These are phyloP conservation scores for Hygrophorus pudorinus DNA, from an alignment of 768 basidiomycete genomes.

Conservation along the genomic window DNA sequence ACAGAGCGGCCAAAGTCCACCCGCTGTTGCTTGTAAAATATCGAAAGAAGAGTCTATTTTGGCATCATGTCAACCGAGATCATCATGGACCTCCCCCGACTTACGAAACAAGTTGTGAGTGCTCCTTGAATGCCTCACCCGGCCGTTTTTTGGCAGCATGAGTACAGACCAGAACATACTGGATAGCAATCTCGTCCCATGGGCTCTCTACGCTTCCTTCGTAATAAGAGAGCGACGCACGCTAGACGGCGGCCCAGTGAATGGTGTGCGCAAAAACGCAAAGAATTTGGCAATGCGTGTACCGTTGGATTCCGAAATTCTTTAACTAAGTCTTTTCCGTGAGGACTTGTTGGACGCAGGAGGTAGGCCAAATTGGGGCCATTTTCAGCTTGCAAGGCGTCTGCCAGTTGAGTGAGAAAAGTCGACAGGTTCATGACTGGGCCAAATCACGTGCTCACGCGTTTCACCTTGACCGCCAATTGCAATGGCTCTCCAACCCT, in stretches of 20 bases:
- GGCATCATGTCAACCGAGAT: background rate
- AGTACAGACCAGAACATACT: conserved; percentile 68
- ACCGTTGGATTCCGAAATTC: conserved; percentile 54
- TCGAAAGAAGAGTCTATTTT: conserved; percentile 55
- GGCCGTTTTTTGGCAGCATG: conserved; percentile 59
- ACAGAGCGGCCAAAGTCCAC: conserved; percentile 81
- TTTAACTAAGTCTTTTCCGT: conserved; percentile 67
- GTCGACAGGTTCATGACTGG: conserved; percentile 50
- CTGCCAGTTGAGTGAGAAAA: conserved; percentile 49
- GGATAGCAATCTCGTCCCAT: conserved; percentile 82
- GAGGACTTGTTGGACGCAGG: conserved; percentile 67
- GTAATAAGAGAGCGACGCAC: conserved; percentile 33
- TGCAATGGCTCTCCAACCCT: conserved; percentile 75
- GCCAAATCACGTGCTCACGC: conserved; percentile 3
- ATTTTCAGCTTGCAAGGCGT: conserved; percentile 51
- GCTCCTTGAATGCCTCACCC: conserved; percentile 72
- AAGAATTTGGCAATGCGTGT: conserved; percentile 9
- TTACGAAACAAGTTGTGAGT: conserved; percentile 66
- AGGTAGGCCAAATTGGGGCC: conserved; percentile 64
- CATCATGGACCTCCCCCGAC: conserved; percentile 20
- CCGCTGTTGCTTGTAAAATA: conserved; percentile 75
- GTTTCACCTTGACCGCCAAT: background rate
- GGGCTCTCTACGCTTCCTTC: conserved; percentile 59
- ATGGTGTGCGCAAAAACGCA: conserved; percentile 1
- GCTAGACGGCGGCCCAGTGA: conserved; percentile 18